Evolutionary conservation across 2,329 filamentous ascomycete species (phyloP).

Genomic region (Penicillium corylophilum): DNA sequence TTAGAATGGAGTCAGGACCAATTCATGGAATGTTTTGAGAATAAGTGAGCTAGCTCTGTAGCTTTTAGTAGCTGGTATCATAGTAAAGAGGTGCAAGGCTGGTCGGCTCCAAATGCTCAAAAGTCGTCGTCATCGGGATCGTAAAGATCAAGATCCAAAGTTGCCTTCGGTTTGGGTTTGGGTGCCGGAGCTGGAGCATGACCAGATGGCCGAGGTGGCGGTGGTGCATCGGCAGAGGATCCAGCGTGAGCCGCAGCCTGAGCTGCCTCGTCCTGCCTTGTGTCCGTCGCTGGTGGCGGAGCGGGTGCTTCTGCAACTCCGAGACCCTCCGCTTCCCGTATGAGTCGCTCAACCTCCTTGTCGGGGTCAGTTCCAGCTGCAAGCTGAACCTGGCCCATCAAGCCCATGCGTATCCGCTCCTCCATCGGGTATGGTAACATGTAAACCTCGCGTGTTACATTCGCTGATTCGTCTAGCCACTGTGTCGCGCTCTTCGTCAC

Average conservation of each 20-base stretch:
- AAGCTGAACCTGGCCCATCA: slow-evolving; percentile 48
- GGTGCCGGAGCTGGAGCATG: slow-evolving; percentile 20
- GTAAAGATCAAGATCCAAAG: slow-evolving; percentile 46
- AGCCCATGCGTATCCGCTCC: slow-evolving; percentile 44
- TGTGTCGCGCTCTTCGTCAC: slow-evolving; percentile 42
- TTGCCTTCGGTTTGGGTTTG: slow-evolving; percentile 41
- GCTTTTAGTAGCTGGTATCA: slow-evolving; percentile 17
- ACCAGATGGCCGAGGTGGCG: slow-evolving; percentile 11
- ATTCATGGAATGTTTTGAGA: not conserved
- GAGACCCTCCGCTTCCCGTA: slow-evolving; percentile 58
- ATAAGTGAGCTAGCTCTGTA: not conserved
- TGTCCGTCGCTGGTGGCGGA: slow-evolving; percentile 35
- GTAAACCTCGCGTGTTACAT: slow-evolving; percentile 40
- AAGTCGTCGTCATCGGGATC: slow-evolving; percentile 49
- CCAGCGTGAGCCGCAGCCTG: slow-evolving; percentile 34
- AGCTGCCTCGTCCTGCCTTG: slow-evolving; percentile 35
- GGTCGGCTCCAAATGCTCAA: slow-evolving; percentile 11
- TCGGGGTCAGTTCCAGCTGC: slow-evolving; percentile 55
- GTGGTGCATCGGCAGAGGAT: slow-evolving; percentile 20
- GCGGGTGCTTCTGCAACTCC: slow-evolving; percentile 45
- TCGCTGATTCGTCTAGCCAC: slow-evolving; percentile 45
- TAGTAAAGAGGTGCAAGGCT: slow-evolving; percentile 10
- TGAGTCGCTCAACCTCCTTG: slow-evolving; percentile 43
- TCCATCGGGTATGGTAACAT: slow-evolving; percentile 47
- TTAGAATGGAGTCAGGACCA: not conserved